Conservation (phyloP, 225 moss, liverwort and hornwort genomes). For the Ulota crispa region DNA sequence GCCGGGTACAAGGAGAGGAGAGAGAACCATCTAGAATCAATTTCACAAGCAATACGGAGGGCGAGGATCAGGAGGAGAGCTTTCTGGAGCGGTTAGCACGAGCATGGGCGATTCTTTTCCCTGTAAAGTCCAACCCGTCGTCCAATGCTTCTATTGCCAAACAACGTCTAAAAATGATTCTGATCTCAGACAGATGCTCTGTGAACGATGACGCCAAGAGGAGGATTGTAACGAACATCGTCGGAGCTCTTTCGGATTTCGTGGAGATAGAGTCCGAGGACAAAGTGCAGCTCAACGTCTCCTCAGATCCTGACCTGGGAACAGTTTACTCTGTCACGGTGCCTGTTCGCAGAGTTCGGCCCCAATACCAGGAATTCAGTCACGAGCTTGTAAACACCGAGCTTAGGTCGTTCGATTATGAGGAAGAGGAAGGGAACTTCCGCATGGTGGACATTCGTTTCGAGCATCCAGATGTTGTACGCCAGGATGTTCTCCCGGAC, state of each 20-base stretch:
- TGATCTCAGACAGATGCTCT: conserved; percentile 93
- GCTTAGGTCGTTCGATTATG: conserved; percentile 65
- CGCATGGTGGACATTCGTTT: conserved; percentile 62
- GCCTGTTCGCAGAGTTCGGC: conserved; percentile 84
- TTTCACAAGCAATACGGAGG: conserved; percentile 31
- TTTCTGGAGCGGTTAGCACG: conserved; percentile 74
- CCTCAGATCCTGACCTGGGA: conserved; percentile 81
- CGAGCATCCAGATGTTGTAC: conserved; percentile 50
- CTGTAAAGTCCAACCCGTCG: conserved; percentile 44
- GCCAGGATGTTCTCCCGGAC: conserved; percentile 31
- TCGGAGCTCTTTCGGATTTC: conserved; percentile 89
- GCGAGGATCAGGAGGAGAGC: conserved; percentile 55
- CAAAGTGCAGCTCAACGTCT: conserved; percentile 88
- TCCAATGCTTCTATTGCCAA: conserved; percentile 88
- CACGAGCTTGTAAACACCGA: conserved; percentile 75
- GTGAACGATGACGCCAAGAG: conserved; percentile 97
- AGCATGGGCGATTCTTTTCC: conserved; percentile 90
- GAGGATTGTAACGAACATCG: conserved; percentile 88
- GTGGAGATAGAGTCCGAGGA: conserved; percentile 98
- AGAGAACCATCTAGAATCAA: conserved; percentile 27
- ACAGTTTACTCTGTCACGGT: conserved; percentile 94
- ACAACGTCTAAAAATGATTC: conserved; percentile 93
- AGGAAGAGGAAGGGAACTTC: conserved; percentile 49
- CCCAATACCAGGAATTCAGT: conserved; percentile 89
- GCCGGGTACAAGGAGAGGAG: conserved; percentile 35